These are phyloP conservation scores for Corylus heterophylla DNA, from an alignment of 306 rosid species.

Conservation along the genomic window DNA sequence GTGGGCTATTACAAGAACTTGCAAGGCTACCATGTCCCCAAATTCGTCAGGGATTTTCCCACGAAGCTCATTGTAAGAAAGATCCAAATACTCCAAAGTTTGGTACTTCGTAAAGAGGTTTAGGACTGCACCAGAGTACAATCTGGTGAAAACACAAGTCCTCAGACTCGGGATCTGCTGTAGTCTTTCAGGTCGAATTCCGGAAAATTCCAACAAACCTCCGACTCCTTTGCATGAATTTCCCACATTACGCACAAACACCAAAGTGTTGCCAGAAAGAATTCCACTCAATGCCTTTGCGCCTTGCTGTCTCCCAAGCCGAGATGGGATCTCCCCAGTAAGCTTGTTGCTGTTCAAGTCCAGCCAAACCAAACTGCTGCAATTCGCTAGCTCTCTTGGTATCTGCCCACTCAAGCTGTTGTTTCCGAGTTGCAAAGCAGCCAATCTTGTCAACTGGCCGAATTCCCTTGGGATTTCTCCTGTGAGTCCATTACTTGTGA, in stretches of 20 bases:
- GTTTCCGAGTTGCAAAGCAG: constrained; percentile 92
- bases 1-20: constrained; percentile 90
- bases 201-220: constrained; percentile 88
- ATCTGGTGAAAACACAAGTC: constrained; percentile 85
- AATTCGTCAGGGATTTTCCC: constrained; percentile 89
- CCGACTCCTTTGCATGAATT: constrained; percentile 93
- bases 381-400: constrained; percentile 77
- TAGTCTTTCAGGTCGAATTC: constrained; percentile 87
- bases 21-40: constrained; percentile 91
- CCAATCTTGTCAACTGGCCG: constrained; percentile 76
- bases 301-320: constrained; percentile 90
- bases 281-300: constrained; percentile 78
- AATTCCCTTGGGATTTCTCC: constrained; percentile 78
- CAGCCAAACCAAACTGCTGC: constrained; percentile 96
- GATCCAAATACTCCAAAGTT: constrained; percentile 91
- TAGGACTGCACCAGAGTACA: constrained; percentile 89
- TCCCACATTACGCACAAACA: constrained; percentile 89
- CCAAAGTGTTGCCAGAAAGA: constrained; percentile 84
- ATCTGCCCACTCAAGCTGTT: constrained; percentile 84
- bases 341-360: constrained; percentile 97
- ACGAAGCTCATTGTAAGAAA: constrained; percentile 82
- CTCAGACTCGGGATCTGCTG: constrained; percentile 74
- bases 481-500: constrained; percentile 72
- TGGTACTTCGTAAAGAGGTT: constrained; percentile 88
- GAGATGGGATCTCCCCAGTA: constrained; percentile 89